Conservation (phyloP, 768 basidiomycete species). For the Boletus patriciae region DNA sequence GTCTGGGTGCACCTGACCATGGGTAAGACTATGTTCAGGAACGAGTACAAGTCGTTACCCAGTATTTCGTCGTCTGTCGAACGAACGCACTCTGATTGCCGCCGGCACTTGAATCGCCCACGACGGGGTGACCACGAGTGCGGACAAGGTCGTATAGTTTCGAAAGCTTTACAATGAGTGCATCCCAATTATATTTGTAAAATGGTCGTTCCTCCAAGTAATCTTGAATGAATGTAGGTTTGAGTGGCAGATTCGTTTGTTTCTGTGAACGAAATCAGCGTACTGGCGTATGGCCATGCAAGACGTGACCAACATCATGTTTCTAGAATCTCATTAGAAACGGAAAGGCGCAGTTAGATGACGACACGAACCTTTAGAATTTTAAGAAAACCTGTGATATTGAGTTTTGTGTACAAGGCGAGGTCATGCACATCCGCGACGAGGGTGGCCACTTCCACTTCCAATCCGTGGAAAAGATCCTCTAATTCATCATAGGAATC, state of each 20-base stretch:
- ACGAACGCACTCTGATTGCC: slow-evolving; percentile 97
- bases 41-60: slow-evolving; percentile 55
- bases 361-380: slow-evolving; percentile 74
- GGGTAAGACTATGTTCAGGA: slow-evolving; percentile 3
- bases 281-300: not conserved
- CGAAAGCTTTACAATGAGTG: slow-evolving; percentile 93
- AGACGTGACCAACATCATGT: slow-evolving; percentile 70
- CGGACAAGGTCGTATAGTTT: slow-evolving; percentile 93
- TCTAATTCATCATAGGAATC: slow-evolving; percentile 76
- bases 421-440: slow-evolving; percentile 93
- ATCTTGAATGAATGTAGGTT: slow-evolving; percentile 84
- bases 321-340: slow-evolving; percentile 51
- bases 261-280: slow-evolving; percentile 55
- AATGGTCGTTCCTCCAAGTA: slow-evolving; percentile 95
- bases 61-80: slow-evolving; percentile 98
- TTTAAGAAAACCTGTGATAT: slow-evolving; percentile 99
- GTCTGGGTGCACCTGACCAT: slow-evolving; percentile 74
- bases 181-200: slow-evolving; percentile 96
- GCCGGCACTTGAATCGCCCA: slow-evolving; percentile 92
- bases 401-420: slow-evolving; percentile 92
- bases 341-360: not conserved
- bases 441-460: slow-evolving; percentile 92
- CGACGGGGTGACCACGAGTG: slow-evolving; percentile 90
- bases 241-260: slow-evolving; percentile 82
- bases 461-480: slow-evolving; percentile 80